Evolutionary conservation across 129 eudicot genomes (phyloP), one percentile per base, ranked within the genome.

Genomic region (Helichrysum umbraculigerum): DNA sequence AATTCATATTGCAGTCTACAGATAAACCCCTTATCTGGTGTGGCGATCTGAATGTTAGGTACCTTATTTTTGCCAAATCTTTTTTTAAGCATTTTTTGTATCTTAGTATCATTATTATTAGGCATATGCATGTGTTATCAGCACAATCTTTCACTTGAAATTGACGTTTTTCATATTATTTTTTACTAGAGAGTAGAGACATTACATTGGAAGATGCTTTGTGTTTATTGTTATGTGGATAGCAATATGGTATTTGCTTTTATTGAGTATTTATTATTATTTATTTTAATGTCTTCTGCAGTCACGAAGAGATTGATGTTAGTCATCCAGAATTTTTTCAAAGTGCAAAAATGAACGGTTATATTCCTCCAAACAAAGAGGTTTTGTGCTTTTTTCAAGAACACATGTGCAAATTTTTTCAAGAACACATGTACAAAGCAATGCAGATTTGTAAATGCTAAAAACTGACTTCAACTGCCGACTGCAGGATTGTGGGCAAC

Each of bases 11-110:
- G 73, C 81, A 77, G 81, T 86, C 76, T 75, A 84, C 87, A 29
- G 99, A 94, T 86, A 91, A 94, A 82, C 92, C 97, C 79, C 93
- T 94, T 66, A 89, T 94, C 3, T 94, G 97, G 99, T 91, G 99
- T 71, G 99, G 99, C 10, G 99, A 94, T 80, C 96, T 94, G 68
- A 94, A 91, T 82, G 79, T 76, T 51, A 92, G 98, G 98, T 92
- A 84, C 75, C 59, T 30, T 64, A 80, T 32, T 22, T 37, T 77
- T 20, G 35, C 68, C 35, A 57, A 57, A n/a, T 15, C 10, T 41
- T 8, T 29, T 57, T 56, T 2, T 22, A 17, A 25, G 71, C 7
- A 3, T 30, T 29, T 29, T 42, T 15, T 28, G 42, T 69, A 54
- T 58, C 17, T 33, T 19, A 60, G 28, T 61, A n/a, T 70, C 9